phyloP scores from a whole-genome alignment of 495 filamentous ascomycete species.

The Penicillium antarcticum region DNA sequence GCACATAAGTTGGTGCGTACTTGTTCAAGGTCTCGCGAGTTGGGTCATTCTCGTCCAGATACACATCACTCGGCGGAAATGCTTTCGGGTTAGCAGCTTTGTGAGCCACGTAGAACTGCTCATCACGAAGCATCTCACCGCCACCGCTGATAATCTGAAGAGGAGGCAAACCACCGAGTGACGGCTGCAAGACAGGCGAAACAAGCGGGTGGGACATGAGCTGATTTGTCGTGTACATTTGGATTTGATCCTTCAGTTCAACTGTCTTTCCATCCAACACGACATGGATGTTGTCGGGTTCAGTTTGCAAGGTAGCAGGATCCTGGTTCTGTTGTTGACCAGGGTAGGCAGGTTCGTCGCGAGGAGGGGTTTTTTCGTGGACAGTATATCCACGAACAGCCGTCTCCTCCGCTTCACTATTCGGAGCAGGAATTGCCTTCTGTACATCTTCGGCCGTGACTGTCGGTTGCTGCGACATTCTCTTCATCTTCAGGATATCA shows the following conservation, averaged over 20 bases:
- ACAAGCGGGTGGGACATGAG: constrained; percentile 83
- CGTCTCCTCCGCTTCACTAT: constrained; percentile 27
- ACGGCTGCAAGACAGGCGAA: constrained; percentile 80
- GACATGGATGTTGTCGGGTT: constrained; percentile 48
- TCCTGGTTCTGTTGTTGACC: constrained; percentile 28
- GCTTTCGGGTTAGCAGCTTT: constrained; percentile 79
- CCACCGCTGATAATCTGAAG: constrained; percentile 82
- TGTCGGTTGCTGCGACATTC: constrained; percentile 33
- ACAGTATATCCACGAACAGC: constrained; percentile 42
- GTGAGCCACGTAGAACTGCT: constrained; percentile 92
- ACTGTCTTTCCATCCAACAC: constrained; percentile 70
- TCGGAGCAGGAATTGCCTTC: constrained; percentile 8
- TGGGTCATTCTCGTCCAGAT: constrained; percentile 63
- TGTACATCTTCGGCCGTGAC: constrained; percentile 22
- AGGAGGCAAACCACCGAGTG: constrained; percentile 84
- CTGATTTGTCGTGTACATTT: constrained; percentile 90
- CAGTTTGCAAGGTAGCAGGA: constrained; percentile 22
- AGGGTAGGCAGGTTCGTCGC: constrained; percentile 30
- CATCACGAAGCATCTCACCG: constrained; percentile 84
- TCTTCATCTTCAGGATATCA: constrained; percentile 50
- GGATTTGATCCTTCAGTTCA: constrained; percentile 85
- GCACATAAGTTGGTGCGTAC: constrained; percentile 82
- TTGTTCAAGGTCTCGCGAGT: constrained; percentile 50
- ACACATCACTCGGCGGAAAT: constrained; percentile 65
- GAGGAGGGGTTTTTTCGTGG: constrained; percentile 19